phyloP scores from a whole-genome alignment of 2,329 filamentous ascomycete species.

The Claviceps quebecensis region DNA sequence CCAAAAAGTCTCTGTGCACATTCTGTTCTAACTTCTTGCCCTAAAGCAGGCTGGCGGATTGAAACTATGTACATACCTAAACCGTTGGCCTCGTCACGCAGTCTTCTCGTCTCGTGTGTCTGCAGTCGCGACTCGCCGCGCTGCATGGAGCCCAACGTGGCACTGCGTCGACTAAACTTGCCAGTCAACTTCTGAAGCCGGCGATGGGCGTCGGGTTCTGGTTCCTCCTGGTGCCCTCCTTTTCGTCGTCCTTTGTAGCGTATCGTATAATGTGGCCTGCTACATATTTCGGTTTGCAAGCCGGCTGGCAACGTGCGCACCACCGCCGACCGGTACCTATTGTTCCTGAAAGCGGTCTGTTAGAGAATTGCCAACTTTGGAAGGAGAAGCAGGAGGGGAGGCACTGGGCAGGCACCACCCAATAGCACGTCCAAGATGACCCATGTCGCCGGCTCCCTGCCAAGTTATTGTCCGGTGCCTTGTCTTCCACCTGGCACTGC shows the following conservation, averaged over 20 bases:
- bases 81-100: background rate
- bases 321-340: no score
- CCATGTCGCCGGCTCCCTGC: background rate
- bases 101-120: background rate
- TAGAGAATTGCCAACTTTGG: background rate
- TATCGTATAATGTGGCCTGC: no score
- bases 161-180: background rate
- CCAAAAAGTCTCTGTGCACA: background rate
- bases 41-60: background rate
- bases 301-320: background rate
- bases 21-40: background rate
- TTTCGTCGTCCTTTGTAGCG: background rate
- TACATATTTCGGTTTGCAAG: background rate
- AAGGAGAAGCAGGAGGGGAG: background rate
- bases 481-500: background rate
- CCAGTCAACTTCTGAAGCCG: background rate
- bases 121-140: background rate
- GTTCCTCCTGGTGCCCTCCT: background rate
- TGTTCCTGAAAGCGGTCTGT: no score
- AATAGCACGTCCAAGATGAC: background rate
- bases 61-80: no score
- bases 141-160: constrained; percentile 2
- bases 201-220: background rate
- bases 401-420: background rate
- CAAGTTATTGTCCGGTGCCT: background rate